Conservation (phyloP, 345 rosid species). For the Bruguiera sexangula region DNA sequence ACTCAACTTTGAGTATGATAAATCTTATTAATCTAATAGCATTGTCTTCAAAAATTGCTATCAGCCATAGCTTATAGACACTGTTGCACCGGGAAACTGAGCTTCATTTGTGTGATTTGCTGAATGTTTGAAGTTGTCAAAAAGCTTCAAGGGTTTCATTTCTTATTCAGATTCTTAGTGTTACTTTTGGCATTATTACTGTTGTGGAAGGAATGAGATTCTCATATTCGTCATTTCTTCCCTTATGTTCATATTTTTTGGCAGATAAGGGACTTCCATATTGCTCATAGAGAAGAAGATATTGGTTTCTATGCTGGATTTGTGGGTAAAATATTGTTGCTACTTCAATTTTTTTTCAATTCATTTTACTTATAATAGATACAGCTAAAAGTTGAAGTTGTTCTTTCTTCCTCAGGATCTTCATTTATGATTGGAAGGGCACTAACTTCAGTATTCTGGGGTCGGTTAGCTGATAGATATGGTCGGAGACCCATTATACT, state of each 20-base stretch:
- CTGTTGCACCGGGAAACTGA: too few species aligned
- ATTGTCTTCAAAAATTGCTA: too few species aligned
- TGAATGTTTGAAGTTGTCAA: too few species aligned
- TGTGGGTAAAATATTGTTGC: conserved; percentile 14
- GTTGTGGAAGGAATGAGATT: neutral
- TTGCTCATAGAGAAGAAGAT: conserved; percentile 25
- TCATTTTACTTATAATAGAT: neutral
- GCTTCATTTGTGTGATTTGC: too few species aligned
- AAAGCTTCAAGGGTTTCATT: too few species aligned
- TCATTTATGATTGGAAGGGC: conserved; percentile 30
- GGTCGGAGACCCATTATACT: conserved; percentile 26
- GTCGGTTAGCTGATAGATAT: conserved; percentile 26
- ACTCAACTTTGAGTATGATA: too few species aligned
- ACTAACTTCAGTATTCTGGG: conserved; percentile 23
- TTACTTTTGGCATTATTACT: neutral
- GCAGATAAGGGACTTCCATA: conserved; percentile 23
- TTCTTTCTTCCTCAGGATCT: conserved; percentile 13
- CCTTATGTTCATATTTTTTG: neutral
- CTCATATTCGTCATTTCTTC: neutral
- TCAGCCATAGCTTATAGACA: too few species aligned
- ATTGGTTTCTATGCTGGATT: conserved; percentile 26
- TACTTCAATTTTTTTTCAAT: neutral
- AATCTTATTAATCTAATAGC: too few species aligned
- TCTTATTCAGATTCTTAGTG: too few species aligned
- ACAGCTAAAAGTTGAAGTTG: neutral